Base-by-base conservation (phyloP, 179 eudicot genomes). In the Vitellaria paradoxa region DNA sequence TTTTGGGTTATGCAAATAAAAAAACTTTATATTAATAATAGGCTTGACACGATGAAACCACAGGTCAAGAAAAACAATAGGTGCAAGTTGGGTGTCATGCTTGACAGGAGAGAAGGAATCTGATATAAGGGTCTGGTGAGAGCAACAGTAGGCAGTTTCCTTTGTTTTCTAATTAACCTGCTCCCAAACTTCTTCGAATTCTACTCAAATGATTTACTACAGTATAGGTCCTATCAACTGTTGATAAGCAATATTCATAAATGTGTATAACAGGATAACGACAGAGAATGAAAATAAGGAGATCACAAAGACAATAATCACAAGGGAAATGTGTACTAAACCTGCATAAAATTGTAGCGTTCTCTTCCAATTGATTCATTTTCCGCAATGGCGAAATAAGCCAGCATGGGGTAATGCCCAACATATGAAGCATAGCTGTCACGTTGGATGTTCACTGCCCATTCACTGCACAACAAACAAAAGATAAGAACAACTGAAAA, bases 301-400 rank as follows among this genome's bases (percentile, higher is more conserved):
- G 37, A 30, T 30, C 37, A 30, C 37, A 30, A 30, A 30, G 37
- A 30, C 2, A 30, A 30, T 30, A 30, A 30, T 30, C 65, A 15
- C 56, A 21, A 30, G 37, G 37, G 37, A 30, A 30, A 30, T 30
- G 37, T 30, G 57, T 42, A 57, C 30, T 7, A 53, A 57, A 91
- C 98, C 98, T 94, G 98, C 98, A 94, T 94, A 74, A 94, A 94
- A 77, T 89, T 91, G 87, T 94, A 94, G 80, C 96, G 97, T 73
- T 91, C 98, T 81, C 98, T 88, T 71, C 95, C 98, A 79, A 92
- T 90, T 37, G 98, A 93, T 79, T 93, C 98, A 83, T 92, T 93
- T 79, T 93, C 98, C 2, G 98, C 97, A 74, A 93, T 66, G 20
- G 95, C 97, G 82, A 92, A 93, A 84, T 89, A 93, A 14, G 96